Evolutionary conservation across 306 rosid genomes (phyloP).

Genomic region (Fragaria nilgerrensis): DNA sequence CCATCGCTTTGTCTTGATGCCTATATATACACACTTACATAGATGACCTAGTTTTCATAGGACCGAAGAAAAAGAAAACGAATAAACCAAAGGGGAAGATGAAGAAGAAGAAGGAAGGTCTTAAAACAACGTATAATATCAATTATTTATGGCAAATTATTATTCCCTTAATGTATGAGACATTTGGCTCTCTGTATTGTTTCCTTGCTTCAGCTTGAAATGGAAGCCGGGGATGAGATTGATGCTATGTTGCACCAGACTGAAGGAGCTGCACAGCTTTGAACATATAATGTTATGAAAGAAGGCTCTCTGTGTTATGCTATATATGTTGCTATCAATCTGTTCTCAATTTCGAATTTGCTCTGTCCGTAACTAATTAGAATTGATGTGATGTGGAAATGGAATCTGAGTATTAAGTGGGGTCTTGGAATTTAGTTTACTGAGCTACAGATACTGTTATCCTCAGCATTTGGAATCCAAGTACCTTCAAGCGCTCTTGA

Average conservation of each 20-base stretch:
- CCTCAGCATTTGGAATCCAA: neutral
- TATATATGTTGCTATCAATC: neutral
- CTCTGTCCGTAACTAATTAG: neutral
- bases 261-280: slow-evolving; percentile 37
- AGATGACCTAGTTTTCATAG: no score
- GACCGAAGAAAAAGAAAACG: no score
- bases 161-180: no score
- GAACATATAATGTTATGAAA: neutral
- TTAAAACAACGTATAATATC: no score
- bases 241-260: slow-evolving; percentile 78
- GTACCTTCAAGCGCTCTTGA: neutral
- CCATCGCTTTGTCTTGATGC: no score
- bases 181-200: neutral
- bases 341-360: neutral
- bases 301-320: neutral
- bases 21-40: no score
- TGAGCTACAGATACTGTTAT: neutral
- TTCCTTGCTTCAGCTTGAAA: slow-evolving; percentile 29
- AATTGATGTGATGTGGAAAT: neutral
- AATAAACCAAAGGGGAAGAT: no score
- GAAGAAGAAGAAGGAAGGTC: no score
- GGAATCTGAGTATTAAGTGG: neutral
- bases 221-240: slow-evolving; percentile 77
- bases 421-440: neutral
- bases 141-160: no score